These are phyloP conservation scores for Cutaneotrichosporon cutaneum DNA, from an alignment of 1,284 basidiomycete species.

Conservation along the genomic window DNA sequence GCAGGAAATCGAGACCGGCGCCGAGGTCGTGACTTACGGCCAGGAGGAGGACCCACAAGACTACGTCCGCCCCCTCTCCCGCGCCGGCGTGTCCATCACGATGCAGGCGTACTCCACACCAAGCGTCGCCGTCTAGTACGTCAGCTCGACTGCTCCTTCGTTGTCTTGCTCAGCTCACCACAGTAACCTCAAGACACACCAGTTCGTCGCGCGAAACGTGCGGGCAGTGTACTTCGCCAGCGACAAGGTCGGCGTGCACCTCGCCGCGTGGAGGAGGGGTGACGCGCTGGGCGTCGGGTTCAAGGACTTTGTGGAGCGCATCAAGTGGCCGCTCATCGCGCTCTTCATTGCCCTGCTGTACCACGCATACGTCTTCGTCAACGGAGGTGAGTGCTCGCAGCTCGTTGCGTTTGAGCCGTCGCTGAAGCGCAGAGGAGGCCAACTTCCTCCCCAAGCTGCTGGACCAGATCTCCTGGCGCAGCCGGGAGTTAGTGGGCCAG, in stretches of 20 bases:
- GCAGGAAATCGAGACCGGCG: constrained; percentile 47
- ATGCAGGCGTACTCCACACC: constrained; percentile 50
- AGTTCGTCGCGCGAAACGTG: constrained; percentile 44
- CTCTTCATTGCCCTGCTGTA: constrained; percentile 41
- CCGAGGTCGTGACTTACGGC: constrained; percentile 45
- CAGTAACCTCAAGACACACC: constrained; percentile 48
- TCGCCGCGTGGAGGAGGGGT: constrained; percentile 43
- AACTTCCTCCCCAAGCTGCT: constrained; percentile 40
- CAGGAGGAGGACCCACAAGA: constrained; percentile 46
- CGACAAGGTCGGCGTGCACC: constrained; percentile 37
- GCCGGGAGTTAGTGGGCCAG: background rate
- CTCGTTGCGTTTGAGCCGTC: background rate
- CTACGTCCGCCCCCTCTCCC: constrained; percentile 52
- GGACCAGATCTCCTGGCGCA: constrained; percentile 30
- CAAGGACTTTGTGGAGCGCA: constrained; percentile 29
- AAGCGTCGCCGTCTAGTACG: constrained; percentile 50
- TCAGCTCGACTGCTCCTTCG: too few relatives aligned
- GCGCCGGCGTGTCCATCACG: constrained; percentile 48
- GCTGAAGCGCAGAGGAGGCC: constrained; percentile 34
- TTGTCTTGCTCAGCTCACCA: too few relatives aligned
- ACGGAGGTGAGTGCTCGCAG: constrained; percentile 36
- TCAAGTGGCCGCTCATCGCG: constrained; percentile 39
- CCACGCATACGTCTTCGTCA: constrained; percentile 32
- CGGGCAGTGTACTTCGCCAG: constrained; percentile 34
- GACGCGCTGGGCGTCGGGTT: constrained; percentile 30